Conservation (phyloP, 2,329 filamentous ascomycete species). For the Tolypocladium inflatum region DNA sequence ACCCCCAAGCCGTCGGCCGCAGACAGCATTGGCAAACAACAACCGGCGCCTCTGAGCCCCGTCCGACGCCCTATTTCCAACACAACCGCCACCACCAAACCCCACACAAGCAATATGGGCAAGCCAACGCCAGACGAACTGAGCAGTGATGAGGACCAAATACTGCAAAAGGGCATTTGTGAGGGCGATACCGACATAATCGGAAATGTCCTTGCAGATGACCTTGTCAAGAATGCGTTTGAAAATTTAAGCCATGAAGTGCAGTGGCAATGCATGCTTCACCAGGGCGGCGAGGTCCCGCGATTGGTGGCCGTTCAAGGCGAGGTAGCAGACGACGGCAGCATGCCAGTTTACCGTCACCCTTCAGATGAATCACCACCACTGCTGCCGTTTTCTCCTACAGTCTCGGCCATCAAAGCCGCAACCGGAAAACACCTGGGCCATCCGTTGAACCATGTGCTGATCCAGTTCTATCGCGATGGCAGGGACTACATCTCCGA, state of each 20-base stretch:
- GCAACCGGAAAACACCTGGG: slow-evolving; percentile 65
- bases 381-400: slow-evolving; percentile 63
- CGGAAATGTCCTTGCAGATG: slow-evolving; percentile 54
- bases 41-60: too few species aligned
- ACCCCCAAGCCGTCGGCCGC: too few species aligned
- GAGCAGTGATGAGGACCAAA: slow-evolving; percentile 3
- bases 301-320: slow-evolving; percentile 80
- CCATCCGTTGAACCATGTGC: slow-evolving; percentile 77
- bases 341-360: slow-evolving; percentile 86
- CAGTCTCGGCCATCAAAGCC: slow-evolving; percentile 57
- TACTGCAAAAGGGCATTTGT: slow-evolving; percentile 47
- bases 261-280: slow-evolving; percentile 84
- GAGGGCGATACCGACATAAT: slow-evolving; percentile 75
- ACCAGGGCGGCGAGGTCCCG: slow-evolving; percentile 84
- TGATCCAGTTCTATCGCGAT: slow-evolving; percentile 85
- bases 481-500: slow-evolving; percentile 90
- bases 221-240: slow-evolving; percentile 53
- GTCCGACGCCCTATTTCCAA: too few species aligned
- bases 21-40: not conserved
- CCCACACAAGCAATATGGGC: not conserved
- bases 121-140: not conserved
- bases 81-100: not conserved
- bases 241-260: slow-evolving; percentile 63
- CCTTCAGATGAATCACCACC: slow-evolving; percentile 82
- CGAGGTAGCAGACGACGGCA: slow-evolving; percentile 44